Conservation (phyloP, 2,329 filamentous ascomycete genomes). For the Lecanosticta acicola region DNA sequence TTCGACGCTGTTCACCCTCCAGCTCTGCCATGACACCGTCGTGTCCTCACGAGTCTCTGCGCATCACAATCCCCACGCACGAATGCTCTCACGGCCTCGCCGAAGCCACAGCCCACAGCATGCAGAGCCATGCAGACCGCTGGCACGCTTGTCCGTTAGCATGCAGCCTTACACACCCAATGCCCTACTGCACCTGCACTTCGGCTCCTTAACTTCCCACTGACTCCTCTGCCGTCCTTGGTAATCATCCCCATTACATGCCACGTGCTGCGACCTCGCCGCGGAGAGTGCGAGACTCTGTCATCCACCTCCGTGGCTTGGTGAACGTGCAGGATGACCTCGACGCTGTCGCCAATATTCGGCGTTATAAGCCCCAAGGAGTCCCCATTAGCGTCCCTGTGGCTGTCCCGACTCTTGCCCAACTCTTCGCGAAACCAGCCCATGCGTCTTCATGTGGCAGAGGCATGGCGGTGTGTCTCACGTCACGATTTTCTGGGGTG, state of each 20-base stretch:
- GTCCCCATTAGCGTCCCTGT: neutral
- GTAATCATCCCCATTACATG: neutral
- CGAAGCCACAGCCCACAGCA: neutral
- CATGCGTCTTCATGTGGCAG: no score
- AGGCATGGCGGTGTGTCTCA: slow-evolving; percentile 4
- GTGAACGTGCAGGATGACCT: neutral
- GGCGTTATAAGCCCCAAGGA: neutral
- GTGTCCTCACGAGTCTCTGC: neutral
- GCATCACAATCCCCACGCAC: neutral
- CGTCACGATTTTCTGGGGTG: no score
- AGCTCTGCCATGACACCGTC: neutral
- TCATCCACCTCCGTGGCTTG: neutral
- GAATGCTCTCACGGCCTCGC: neutral
- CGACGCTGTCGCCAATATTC: neutral
- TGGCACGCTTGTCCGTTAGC: neutral
- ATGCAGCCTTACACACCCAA: slow-evolving; percentile 1
- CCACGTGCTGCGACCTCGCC: neutral
- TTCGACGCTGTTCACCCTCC: neutral
- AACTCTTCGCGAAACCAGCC: neutral
- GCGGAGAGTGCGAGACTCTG: neutral
- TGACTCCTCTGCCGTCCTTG: neutral
- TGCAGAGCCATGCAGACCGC: neutral
- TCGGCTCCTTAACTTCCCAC: neutral
- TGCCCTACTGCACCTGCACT: neutral
- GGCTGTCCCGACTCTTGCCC: neutral